These are phyloP conservation scores for Akebia trifoliata DNA, from an alignment of 164 flowering plant genomes.

Conservation along the genomic window DNA sequence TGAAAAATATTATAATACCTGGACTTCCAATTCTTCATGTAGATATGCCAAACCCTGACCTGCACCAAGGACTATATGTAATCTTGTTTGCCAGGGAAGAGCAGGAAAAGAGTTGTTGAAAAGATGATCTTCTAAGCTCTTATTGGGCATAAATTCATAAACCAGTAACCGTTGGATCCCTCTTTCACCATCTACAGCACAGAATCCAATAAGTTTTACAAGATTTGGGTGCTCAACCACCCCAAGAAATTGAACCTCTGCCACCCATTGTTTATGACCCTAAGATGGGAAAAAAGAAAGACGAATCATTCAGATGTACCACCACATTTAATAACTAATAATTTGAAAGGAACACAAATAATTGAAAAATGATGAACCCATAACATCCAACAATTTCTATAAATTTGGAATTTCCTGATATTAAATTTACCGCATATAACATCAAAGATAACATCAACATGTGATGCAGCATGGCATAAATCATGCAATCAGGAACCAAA, in stretches of 20 bases:
- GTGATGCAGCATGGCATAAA: too few relatives aligned
- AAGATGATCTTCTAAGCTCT: constrained; percentile 48
- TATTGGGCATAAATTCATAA: constrained; percentile 48
- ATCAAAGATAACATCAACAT: too few relatives aligned
- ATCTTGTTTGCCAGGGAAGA: constrained; percentile 42
- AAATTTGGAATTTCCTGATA: too few relatives aligned
- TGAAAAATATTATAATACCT: constrained; percentile 19
- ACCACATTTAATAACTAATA: too few relatives aligned
- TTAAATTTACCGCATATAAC: too few relatives aligned
- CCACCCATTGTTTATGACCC: constrained; percentile 58
- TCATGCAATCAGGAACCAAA: too few relatives aligned
- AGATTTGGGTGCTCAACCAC: constrained; percentile 55
- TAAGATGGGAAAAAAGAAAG: constrained; percentile 5
- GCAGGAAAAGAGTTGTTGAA: constrained; percentile 32
- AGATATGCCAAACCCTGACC: constrained; percentile 53
- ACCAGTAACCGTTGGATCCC: constrained; percentile 51
- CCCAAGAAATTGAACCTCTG: constrained; percentile 58
- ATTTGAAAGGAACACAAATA: too few relatives aligned
- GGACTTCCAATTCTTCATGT: constrained; percentile 49
- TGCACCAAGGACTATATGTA: constrained; percentile 41
- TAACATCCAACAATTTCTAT: too few relatives aligned
- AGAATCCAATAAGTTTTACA: constrained; percentile 52
- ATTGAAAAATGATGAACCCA: neutral
- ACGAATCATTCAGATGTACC: too few relatives aligned
- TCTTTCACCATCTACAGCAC: constrained; percentile 48